These are phyloP conservation scores for Maudiozyma serrabonitensis DNA, from an alignment of 805 yeast species.

Conservation along the genomic window DNA sequence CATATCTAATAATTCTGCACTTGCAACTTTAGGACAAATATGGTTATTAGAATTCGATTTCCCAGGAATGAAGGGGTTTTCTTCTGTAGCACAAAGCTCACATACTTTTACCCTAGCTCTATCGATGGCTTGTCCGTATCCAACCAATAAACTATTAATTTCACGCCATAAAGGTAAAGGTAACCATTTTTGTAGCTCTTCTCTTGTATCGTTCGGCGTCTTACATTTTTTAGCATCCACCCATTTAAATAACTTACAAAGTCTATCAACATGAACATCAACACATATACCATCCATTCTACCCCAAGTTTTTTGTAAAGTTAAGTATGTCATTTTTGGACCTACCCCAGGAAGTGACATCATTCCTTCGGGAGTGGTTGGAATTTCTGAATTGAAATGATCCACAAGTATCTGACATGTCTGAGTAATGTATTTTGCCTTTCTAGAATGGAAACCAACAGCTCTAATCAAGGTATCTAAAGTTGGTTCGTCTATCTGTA, in stretches of 20 bases:
- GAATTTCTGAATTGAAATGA: slow-evolving; percentile 57
- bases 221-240: slow-evolving; percentile 35
- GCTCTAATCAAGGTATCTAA: slow-evolving; percentile 60
- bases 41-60: slow-evolving; percentile 1
- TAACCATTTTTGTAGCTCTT: slow-evolving; percentile 61
- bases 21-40: not conserved
- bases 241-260: slow-evolving; percentile 79
- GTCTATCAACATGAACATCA: slow-evolving; percentile 80
- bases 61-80: not conserved
- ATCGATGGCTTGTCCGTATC: slow-evolving; percentile 88
- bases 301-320: slow-evolving; percentile 76
- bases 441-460: slow-evolving; percentile 82
- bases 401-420: slow-evolving; percentile 45
- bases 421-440: slow-evolving; percentile 59
- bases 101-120: slow-evolving; percentile 45
- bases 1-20: slow-evolving; percentile 3
- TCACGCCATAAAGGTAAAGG: slow-evolving; percentile 71
- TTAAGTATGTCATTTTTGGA: slow-evolving; percentile 84
- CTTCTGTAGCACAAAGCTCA: slow-evolving; percentile 1
- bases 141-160: slow-evolving; percentile 78
- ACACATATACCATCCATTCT: slow-evolving; percentile 81
- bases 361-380: slow-evolving; percentile 56
- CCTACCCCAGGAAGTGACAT: slow-evolving; percentile 83
- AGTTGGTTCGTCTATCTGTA: slow-evolving; percentile 40
- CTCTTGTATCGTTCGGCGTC: slow-evolving; percentile 70